Evolutionary conservation across 2,329 filamentous ascomycete species (phyloP), one percentile per base, ranked within the genome.

Genomic region (Pleomassaria siparia): DNA sequence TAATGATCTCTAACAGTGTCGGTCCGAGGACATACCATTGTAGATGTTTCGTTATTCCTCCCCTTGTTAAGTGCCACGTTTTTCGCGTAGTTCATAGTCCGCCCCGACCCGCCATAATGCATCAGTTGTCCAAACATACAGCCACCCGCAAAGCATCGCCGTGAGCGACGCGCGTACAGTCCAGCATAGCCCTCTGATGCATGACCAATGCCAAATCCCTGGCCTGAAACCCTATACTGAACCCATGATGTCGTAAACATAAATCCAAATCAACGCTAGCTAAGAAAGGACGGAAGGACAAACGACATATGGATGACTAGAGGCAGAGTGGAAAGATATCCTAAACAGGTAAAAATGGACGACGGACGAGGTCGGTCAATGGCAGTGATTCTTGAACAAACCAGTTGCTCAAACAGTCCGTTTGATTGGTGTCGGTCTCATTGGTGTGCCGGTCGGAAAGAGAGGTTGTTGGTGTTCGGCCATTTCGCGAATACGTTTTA

Each of bases 401-500:
- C 9, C 36, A 26, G 25, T 26, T 26, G 12, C 15, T 30, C 16
- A 44, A 10, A 44, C 42, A n/a, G 29, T 29, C n/a, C 43, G 33
- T 25, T 40, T 26, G 30, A 45, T 45, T 29, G 43, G 43, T 22
- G 24, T 22, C 11, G 43, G 43, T 22, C 15, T 7, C 13, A 46
- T 35, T 6, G 29, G 20, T n/a, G 39, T 11, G 21, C 40, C 44
- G 12, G 30, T 40, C 26, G 61, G 59, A 30, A 69, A 66, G 2
- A 70, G 46, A 12, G 59, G 60, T 16, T 63, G 56, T 32, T 56
- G 56, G 6, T 54, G 54, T 32, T 71, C 71, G 13, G 68, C 65
- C 66, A 74, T 66, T 28, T 72, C 71, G 13, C 73, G 67, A 22
- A 79, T 76, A 32, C 66, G 70, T 52, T 76, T 75, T 61, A 78